Evolutionary conservation across 208 protist species (phyloP), one percentile per base, ranked within the genome.

Genomic region (Strigomonas culicis): DNA sequence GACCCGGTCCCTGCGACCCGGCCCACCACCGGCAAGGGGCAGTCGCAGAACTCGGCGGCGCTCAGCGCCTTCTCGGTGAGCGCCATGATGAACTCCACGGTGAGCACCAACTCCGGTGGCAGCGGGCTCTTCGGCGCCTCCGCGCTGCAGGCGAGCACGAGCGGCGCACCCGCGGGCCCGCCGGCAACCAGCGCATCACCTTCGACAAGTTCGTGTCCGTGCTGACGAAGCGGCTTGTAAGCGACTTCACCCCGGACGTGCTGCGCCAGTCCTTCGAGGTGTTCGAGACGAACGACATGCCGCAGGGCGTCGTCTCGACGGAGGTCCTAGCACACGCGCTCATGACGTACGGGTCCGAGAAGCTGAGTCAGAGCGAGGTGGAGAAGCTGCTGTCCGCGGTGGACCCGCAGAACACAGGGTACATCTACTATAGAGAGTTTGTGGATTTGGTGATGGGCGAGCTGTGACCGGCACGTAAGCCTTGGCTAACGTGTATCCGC

Each of bases 351-450:
- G 90, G 90, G 22, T 84, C 88, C 10, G 86, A 97, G 66, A 95
- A 95, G 56, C 77, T 96, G 7, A 79, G 73, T n/a, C 31, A 55
- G 28, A 88, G 90, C 10, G 91, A 97, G 72, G 91, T 89, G 19
- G 57, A 72, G 32, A 72, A 87, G 21, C 71, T 97, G 21, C 70
- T 96, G 4, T 79, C 81, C 0, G 77, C 82, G 8, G 74, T 97
- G 2, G 90, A 97, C 64, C 89, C 87, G 0, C 79, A 97, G 19
- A 71, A 68, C 25, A 92, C 80, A 11, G 92, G 92, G 0, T 74
- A 75, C 39, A 76, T 97, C 41, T 93, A 97, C 62, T 97, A 97
- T 70, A 66, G 88, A 25, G 88, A 96, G 22, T 96, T 97, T 66
- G 83, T 97, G 11, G 75, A 82, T 25, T 68, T 94, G 50, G 85